phyloP scores from a whole-genome alignment of 805 yeast species.

The Lipomyces kockii region DNA sequence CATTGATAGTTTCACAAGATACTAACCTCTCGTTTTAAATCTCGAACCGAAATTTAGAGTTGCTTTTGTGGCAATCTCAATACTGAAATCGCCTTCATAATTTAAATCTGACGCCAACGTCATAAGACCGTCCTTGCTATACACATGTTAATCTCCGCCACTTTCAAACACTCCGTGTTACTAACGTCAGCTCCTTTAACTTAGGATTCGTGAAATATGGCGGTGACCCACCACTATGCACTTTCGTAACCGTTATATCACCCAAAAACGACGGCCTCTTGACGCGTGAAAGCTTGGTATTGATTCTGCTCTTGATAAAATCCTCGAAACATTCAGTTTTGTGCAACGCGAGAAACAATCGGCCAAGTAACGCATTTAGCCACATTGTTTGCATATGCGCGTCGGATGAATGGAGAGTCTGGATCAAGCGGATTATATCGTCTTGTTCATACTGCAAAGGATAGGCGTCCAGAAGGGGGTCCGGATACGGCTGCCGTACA shows the following conservation, averaged over 20 bases:
- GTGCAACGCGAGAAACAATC: constrained; percentile 77
- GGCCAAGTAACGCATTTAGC: constrained; percentile 86
- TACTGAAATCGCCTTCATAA: constrained; percentile 75
- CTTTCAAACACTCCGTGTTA: neutral
- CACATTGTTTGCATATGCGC: constrained; percentile 84
- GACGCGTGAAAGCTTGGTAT: constrained; percentile 74
- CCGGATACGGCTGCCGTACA: constrained; percentile 43
- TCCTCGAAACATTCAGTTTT: constrained; percentile 68
- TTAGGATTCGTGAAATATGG: constrained; percentile 80
- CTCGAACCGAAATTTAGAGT: constrained; percentile 75
- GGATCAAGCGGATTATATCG: constrained; percentile 75
- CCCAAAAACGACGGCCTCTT: constrained; percentile 88
- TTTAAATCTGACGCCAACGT: constrained; percentile 63
- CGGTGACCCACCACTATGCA: constrained; percentile 77
- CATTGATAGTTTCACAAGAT: neutral
- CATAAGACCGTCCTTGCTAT: constrained; percentile 72
- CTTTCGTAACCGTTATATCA: constrained; percentile 72
- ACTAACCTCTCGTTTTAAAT: constrained; percentile 57
- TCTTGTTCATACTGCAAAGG: constrained; percentile 72
- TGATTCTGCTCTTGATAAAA: constrained; percentile 61
- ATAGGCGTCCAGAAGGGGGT: constrained; percentile 69
- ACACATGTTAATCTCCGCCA: neutral
- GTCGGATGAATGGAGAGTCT: constrained; percentile 77
- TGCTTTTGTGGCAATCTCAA: constrained; percentile 80
- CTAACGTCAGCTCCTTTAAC: constrained; percentile 59